Evolutionary conservation across 2,329 filamentous ascomycete species (phyloP).

Genomic region (Tolypocladium guangdongense): DNA sequence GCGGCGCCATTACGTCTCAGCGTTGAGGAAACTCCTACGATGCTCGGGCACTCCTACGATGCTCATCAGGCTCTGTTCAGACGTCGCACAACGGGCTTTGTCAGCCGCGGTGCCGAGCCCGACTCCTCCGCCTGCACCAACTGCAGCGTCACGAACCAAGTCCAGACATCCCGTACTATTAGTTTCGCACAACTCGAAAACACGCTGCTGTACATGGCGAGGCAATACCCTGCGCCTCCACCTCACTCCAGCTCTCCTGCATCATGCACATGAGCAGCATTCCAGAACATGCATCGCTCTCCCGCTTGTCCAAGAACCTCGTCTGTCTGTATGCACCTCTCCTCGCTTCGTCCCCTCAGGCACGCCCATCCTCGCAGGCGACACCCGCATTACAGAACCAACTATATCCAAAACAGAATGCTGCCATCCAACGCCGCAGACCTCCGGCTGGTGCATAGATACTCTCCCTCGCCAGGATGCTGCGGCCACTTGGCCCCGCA

Average conservation of each 20-base stretch:
- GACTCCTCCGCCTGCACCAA: background rate
- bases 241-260: background rate
- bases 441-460: background rate
- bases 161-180: background rate
- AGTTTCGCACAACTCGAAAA: background rate
- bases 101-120: no score
- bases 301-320: background rate
- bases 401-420: slow-evolving; percentile 3
- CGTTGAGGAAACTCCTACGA: no score
- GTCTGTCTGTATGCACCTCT: background rate
- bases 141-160: background rate
- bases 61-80: no score
- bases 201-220: background rate
- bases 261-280: background rate
- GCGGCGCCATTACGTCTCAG: no score
- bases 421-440: slow-evolving; percentile 6
- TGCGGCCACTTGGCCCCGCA: background rate
- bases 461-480: slow-evolving; percentile 8
- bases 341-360: background rate
- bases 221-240: background rate
- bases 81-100: no score
- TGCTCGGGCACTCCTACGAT: no score
- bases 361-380: background rate
- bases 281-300: background rate
- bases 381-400: background rate